phyloP scores from a whole-genome alignment of 139 green algal genomes.

The Cymbomonas tetramitiformis region DNA sequence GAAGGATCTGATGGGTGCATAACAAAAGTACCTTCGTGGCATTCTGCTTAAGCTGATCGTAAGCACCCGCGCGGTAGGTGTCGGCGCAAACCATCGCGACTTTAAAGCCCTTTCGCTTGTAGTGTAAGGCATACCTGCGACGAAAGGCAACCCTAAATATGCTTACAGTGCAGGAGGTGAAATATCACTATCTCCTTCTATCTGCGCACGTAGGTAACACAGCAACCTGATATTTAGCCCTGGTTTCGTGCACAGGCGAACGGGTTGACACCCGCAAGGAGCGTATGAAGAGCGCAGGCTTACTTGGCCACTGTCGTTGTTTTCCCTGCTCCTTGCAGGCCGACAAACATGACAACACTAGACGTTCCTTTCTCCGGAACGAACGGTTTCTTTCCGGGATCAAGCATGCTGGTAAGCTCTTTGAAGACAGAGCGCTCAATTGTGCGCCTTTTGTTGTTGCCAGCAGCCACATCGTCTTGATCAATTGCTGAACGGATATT shows the following conservation, averaged over 20 bases:
- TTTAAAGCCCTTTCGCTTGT: slow-evolving; percentile 95
- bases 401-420: slow-evolving; percentile 32
- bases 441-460: slow-evolving; percentile 82
- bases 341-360: slow-evolving; percentile 95
- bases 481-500: slow-evolving; percentile 87
- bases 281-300: no score
- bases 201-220: no score
- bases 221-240: no score
- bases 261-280: no score
- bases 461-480: slow-evolving; percentile 60
- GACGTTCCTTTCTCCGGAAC: slow-evolving; percentile 68
- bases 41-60: slow-evolving; percentile 99
- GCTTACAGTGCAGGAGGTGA: no score
- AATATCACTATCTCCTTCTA: no score
- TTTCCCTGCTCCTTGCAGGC: slow-evolving; percentile 81
- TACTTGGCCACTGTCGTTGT: slow-evolving; percentile 96
- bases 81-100: slow-evolving; percentile 90
- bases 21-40: slow-evolving; percentile 88
- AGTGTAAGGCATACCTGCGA: slow-evolving; percentile 82
- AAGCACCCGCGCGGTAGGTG: slow-evolving; percentile 87
- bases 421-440: slow-evolving; percentile 37
- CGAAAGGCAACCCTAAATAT: no score
- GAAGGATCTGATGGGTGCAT: no score
- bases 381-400: slow-evolving; percentile 17
- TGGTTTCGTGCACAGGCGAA: no score